Evolutionary conservation across 2,329 filamentous ascomycete genomes (phyloP).

Genomic region (Tolypocladium amazonense): DNA sequence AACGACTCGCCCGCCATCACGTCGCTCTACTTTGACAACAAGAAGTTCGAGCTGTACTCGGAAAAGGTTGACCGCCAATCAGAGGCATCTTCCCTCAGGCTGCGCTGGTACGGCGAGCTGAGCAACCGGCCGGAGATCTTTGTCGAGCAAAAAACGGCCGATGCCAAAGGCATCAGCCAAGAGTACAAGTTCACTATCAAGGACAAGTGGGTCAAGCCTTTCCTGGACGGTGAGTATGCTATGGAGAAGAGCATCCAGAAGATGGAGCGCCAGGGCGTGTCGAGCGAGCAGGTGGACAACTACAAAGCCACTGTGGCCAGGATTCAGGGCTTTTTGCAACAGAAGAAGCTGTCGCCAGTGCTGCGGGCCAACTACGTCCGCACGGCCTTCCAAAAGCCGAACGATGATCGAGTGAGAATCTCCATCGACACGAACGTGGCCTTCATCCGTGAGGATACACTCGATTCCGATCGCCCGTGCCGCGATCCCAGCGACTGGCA

Average conservation of each 20-base stretch:
- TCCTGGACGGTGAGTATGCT: constrained; percentile 77
- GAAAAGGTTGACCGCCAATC: constrained; percentile 69
- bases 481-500: constrained; percentile 87
- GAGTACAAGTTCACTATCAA: constrained; percentile 80
- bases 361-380: constrained; percentile 87
- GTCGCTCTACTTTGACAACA: constrained; percentile 90
- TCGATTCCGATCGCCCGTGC: constrained; percentile 78
- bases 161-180: constrained; percentile 63
- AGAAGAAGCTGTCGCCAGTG: constrained; percentile 70
- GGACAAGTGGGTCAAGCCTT: constrained; percentile 83
- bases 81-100: constrained; percentile 70
- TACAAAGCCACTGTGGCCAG: constrained; percentile 64
- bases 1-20: constrained; percentile 83
- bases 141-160: constrained; percentile 81
- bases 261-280: constrained; percentile 67
- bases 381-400: constrained; percentile 92
- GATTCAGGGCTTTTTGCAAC: constrained; percentile 71
- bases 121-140: constrained; percentile 67
- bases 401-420: constrained; percentile 81
- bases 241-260: constrained; percentile 87
- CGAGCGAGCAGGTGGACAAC: constrained; percentile 52
- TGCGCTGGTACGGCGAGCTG: constrained; percentile 88
- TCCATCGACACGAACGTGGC: constrained; percentile 88
- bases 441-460: constrained; percentile 67
- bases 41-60: constrained; percentile 74